Conservation (phyloP, 2,329 filamentous ascomycete genomes). For the Trichophyton rubrum region DNA sequence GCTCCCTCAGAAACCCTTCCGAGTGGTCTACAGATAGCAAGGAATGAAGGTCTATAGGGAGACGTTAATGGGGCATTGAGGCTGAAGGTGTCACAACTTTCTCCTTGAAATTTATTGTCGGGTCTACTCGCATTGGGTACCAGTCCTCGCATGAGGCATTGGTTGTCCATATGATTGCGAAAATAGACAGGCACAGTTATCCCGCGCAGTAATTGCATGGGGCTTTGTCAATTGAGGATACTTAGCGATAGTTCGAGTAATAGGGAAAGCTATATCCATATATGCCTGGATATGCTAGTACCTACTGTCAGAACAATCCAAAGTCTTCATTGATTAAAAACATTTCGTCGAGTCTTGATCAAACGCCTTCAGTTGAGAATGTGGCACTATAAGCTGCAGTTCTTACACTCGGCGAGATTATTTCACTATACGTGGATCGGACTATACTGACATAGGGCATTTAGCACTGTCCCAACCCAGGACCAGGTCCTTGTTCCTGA, state of each 20-base stretch:
- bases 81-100: conserved; percentile 54
- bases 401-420: conserved; percentile 72
- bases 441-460: conserved; percentile 56
- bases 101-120: conserved; percentile 67
- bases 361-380: conserved; percentile 63
- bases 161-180: conserved; percentile 16
- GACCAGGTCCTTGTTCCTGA: conserved; percentile 96
- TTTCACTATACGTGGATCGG: conserved; percentile 55
- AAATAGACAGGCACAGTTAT: conserved; percentile 38
- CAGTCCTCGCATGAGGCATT: conserved; percentile 10
- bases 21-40: conserved; percentile 12
- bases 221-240: conserved; percentile 68
- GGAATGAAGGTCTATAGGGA: conserved; percentile 5
- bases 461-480: conserved; percentile 79
- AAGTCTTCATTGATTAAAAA: conserved; percentile 63
- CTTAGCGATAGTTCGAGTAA: conserved; percentile 8
- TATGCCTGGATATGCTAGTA: conserved; percentile 13
- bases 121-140: conserved; percentile 26
- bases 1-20: conserved; percentile 14
- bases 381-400: conserved; percentile 78
- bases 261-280: conserved; percentile 14
- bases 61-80: conserved; percentile 55
- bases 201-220: conserved; percentile 41
- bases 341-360: conserved; percentile 63
- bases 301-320: conserved; percentile 14